These are phyloP conservation scores for Gremmenia infestans DNA, from an alignment of 2,329 filamentous ascomycete genomes.

Conservation along the genomic window DNA sequence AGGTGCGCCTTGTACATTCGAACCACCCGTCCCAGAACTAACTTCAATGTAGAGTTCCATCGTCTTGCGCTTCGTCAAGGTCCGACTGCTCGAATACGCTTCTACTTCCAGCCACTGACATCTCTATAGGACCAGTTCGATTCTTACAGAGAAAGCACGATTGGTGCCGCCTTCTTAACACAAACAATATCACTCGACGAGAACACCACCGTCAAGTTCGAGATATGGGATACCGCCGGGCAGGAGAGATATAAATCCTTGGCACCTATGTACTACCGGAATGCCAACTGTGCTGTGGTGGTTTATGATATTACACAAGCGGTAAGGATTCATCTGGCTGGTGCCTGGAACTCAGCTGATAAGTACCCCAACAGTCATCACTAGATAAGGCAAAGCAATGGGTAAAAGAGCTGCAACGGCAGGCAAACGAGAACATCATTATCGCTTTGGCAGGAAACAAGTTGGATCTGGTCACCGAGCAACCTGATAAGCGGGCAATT, in stretches of 20 bases:
- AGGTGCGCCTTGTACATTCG: conserved; percentile 53
- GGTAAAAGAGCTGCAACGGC: conserved; percentile 97
- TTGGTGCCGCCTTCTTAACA: conserved; percentile 88
- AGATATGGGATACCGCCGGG: conserved; percentile 98
- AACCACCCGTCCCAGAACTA: conserved; percentile 11
- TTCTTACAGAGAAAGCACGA: conserved; percentile 43
- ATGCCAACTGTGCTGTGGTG: conserved; percentile 98
- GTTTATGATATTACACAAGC: conserved; percentile 99
- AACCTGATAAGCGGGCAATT: conserved; percentile 93
- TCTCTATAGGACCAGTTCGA: conserved; percentile 88
- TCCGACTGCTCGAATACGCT: conserved; percentile 38
- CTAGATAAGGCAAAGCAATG: conserved; percentile 98
- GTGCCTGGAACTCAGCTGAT: conserved; percentile 6
- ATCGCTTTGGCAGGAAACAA: conserved; percentile 98
- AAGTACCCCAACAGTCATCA: conserved; percentile 60
- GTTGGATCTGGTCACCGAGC: conserved; percentile 88
- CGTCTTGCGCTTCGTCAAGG: conserved; percentile 97
- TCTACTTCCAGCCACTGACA: conserved; percentile 2
- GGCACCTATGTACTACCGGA: conserved; percentile 99
- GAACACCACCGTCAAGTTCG: conserved; percentile 97
- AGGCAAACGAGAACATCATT: conserved; percentile 99
- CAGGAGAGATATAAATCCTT: conserved; percentile 99
- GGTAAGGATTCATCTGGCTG: conserved; percentile 46
- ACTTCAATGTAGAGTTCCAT: conserved; percentile 71
- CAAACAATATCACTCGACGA: conserved; percentile 98